phyloP scores from a whole-genome alignment of 768 basidiomycete genomes.

The Sporobolomyces phaffii region DNA sequence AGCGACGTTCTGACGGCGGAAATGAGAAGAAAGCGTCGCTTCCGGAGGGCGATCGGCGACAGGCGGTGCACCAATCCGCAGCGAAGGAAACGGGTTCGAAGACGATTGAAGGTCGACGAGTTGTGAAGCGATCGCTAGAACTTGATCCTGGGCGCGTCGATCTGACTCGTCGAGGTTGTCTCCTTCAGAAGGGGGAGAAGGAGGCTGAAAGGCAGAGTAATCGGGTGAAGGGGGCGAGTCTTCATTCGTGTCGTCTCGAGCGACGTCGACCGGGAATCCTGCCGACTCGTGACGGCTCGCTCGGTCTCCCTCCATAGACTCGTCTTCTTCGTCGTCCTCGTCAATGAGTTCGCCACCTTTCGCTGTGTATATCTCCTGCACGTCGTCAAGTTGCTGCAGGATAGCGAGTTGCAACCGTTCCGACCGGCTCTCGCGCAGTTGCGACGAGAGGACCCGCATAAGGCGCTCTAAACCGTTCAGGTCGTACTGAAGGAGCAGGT shows the following conservation, averaged over 20 bases:
- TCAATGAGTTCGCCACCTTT: neutral
- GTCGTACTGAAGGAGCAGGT: neutral
- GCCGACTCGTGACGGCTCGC: too few species aligned
- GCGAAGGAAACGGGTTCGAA: neutral
- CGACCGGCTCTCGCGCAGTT: neutral
- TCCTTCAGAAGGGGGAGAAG: neutral
- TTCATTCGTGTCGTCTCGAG: neutral
- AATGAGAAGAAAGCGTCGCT: neutral
- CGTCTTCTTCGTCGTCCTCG: neutral
- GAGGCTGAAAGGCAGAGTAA: neutral
- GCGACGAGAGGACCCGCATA: neutral
- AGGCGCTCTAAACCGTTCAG: neutral
- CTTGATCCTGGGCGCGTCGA: neutral
- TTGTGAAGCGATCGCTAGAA: neutral
- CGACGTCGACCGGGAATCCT: too few species aligned
- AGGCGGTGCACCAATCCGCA: neutral
- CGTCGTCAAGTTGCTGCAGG: neutral
- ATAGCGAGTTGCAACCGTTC: neutral
- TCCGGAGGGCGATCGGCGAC: neutral
- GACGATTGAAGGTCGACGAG: constrained; percentile 14
- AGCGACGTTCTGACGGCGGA: neutral
- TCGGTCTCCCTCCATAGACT: too few species aligned
- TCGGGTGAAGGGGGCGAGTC: neutral
- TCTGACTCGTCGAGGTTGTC: neutral
- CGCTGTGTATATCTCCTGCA: neutral